Conservation (phyloP, 805 yeast genomes). For the Candida ortonii region DNA sequence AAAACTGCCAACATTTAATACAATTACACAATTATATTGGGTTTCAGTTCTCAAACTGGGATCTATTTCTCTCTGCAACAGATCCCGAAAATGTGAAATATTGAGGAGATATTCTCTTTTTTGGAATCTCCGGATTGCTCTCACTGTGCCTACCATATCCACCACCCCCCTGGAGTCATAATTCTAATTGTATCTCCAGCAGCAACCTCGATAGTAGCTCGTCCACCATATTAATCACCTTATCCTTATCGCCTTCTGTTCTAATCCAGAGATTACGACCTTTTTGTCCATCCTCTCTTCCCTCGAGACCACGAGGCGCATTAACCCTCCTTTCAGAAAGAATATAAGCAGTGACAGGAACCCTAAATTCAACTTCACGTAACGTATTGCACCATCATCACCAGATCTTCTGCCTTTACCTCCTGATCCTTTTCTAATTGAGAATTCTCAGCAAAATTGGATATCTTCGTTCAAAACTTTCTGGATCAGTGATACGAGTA, state of each 20-base stretch:
- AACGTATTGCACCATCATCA: slow-evolving; percentile 44
- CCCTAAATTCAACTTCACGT: slow-evolving; percentile 45
- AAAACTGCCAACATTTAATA: too few species aligned
- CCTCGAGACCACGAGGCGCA: slow-evolving; percentile 53
- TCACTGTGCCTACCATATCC: slow-evolving; percentile 54
- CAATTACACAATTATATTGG: too few species aligned
- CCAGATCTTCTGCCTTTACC: slow-evolving; percentile 30
- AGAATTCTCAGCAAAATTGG: slow-evolving; percentile 45
- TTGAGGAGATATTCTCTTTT: slow-evolving; percentile 14
- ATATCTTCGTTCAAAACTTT: slow-evolving; percentile 47
- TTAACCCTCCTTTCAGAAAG: slow-evolving; percentile 50
- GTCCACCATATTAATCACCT: slow-evolving; percentile 63
- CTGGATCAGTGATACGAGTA: slow-evolving; percentile 47
- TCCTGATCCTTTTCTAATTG: slow-evolving; percentile 31
- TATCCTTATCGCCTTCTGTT: slow-evolving; percentile 30
- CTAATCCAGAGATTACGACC: slow-evolving; percentile 36
- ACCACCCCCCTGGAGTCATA: slow-evolving; percentile 83
- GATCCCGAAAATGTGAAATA: slow-evolving; percentile 24
- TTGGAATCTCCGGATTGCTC: slow-evolving; percentile 16
- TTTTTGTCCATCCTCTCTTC: slow-evolving; percentile 48
- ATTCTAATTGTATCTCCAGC: slow-evolving; percentile 67
- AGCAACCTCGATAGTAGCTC: slow-evolving; percentile 53
- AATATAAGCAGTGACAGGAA: slow-evolving; percentile 42
- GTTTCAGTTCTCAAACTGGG: slow-evolving; percentile 29
- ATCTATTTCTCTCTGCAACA: slow-evolving; percentile 24